Evolutionary conservation across 2,329 filamentous ascomycete species (phyloP).

Genomic region (Daldinia sp.): DNA sequence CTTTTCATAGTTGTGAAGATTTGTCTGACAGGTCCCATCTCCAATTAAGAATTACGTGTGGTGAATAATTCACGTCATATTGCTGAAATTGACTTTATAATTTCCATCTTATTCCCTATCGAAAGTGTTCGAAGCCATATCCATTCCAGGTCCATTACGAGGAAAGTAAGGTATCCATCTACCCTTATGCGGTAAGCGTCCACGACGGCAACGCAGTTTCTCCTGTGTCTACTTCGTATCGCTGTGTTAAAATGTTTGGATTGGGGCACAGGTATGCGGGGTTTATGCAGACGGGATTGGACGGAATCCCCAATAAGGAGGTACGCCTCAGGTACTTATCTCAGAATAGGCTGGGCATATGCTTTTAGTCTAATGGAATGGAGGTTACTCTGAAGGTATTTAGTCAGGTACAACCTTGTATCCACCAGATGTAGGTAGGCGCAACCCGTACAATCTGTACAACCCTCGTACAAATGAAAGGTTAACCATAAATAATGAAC

Average conservation of each 20-base stretch:
- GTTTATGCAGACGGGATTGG: constrained; percentile 27
- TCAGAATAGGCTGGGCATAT: too few relatives aligned
- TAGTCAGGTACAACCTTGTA: constrained; percentile 6
- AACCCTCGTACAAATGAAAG: neutral
- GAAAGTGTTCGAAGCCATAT: constrained; percentile 11
- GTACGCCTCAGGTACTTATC: neutral
- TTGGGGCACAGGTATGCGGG: constrained; percentile 27
- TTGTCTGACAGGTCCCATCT: neutral
- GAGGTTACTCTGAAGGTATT: constrained; percentile 12
- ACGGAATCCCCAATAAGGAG: constrained; percentile 21
- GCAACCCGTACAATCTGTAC: neutral
- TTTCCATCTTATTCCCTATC: constrained; percentile 4
- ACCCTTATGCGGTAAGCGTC: constrained; percentile 22
- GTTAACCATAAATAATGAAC: neutral
- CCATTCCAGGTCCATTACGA: constrained; percentile 21
- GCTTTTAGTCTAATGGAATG: constrained; percentile 2
- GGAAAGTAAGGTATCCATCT: constrained; percentile 3
- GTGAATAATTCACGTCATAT: neutral
- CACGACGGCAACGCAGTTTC: constrained; percentile 27
- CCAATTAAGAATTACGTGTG: neutral
- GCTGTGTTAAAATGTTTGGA: constrained; percentile 3
- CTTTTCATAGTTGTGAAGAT: constrained; percentile 1
- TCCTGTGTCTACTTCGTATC: constrained; percentile 28
- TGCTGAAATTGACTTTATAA: neutral
- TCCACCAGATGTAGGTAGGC: neutral